A percentile compares a stretch with the other conserved stretches of the same genome.
Conservation (phyloP, 306 rosid genomes). For the Aeschynomene evenia region DNA sequence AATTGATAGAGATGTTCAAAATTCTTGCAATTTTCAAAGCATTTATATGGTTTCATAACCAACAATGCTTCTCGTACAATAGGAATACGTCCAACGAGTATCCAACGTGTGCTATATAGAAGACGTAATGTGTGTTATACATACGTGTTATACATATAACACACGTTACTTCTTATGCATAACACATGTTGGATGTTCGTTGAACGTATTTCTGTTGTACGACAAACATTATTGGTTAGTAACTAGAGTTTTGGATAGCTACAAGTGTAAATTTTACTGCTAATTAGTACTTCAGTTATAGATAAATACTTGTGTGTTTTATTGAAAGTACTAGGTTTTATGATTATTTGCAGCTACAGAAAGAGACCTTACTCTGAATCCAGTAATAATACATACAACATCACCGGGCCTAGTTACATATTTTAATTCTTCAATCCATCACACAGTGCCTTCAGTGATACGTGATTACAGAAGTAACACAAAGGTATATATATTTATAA, state of each 20-base stretch:
- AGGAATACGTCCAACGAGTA: too few species aligned
- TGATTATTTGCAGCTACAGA: conserved; percentile 38
- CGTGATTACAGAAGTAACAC: conserved; percentile 22
- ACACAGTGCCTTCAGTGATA: conserved; percentile 19
- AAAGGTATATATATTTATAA: conserved; percentile 32
- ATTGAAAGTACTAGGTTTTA: background rate
- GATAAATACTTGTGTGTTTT: background rate
- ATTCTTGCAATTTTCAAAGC: background rate
- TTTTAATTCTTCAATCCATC: conserved; percentile 34
- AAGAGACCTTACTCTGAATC: conserved; percentile 15
- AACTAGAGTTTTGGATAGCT: background rate
- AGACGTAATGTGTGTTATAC: too few species aligned
- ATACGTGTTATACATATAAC: too few species aligned
- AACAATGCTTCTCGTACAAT: too few species aligned
- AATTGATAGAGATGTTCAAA: too few species aligned
- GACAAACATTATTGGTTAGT: too few species aligned
- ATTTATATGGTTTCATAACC: background rate
- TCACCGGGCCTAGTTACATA: conserved; percentile 11
- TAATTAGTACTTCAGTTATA: background rate
- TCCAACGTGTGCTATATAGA: too few species aligned
- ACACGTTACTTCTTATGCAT: too few species aligned
- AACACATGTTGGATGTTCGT: too few species aligned
- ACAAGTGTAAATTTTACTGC: background rate
- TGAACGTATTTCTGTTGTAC: too few species aligned
- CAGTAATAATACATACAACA: conserved; percentile 3